A percentile compares a stretch with the other conserved stretches of the same genome.
Evolutionary conservation across 768 basidiomycete species (phyloP).

Genomic region (Leccinum longicurvipes): DNA sequence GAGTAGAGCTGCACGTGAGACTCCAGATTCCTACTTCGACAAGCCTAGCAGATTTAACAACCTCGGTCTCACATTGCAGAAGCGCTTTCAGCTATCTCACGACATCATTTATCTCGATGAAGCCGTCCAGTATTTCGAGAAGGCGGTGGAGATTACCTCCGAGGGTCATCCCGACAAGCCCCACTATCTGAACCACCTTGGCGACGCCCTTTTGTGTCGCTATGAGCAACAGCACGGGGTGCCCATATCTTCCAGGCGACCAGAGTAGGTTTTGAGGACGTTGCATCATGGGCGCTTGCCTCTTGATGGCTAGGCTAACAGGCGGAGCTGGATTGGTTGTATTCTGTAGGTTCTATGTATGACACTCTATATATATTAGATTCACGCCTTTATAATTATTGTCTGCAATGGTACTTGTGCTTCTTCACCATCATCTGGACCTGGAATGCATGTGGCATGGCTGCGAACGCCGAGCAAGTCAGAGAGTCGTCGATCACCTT

Average conservation of each 20-base stretch:
- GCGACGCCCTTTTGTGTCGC: background rate
- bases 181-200: background rate
- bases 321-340: too few species aligned
- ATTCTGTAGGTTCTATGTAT: too few species aligned
- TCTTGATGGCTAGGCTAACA: background rate
- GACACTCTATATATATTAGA: too few species aligned
- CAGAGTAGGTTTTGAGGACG: background rate
- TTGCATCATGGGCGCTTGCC: background rate
- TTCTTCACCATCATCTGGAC: too few species aligned
- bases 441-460: too few species aligned
- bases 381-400: too few species aligned
- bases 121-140: background rate
- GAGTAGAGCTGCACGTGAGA: background rate
- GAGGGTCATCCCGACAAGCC: background rate
- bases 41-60: background rate
- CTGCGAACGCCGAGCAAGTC: too few species aligned
- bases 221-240: background rate
- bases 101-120: background rate
- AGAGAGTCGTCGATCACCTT: too few species aligned
- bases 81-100: background rate
- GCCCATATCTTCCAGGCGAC: background rate
- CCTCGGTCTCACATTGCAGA: background rate
- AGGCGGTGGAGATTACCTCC: background rate
- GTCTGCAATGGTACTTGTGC: too few species aligned
- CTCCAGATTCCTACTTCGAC: constrained; percentile 1